Conservation (phyloP, 176 grass and related monocot species). For the Echinochloa phyllopogon region DNA sequence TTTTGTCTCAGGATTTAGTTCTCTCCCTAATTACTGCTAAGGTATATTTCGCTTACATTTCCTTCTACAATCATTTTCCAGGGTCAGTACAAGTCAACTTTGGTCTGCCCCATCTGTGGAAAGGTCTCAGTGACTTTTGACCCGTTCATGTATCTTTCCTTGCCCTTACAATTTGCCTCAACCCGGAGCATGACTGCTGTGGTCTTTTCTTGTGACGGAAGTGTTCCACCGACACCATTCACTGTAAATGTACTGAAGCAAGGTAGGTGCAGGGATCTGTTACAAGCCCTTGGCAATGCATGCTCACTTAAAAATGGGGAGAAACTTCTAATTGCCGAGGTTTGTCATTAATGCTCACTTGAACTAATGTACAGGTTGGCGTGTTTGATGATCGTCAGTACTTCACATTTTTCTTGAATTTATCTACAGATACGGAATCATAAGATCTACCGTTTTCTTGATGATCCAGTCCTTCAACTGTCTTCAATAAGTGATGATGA, state of each 20-base stretch:
- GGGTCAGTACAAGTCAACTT: constrained; percentile 99
- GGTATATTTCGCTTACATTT: constrained; percentile 15
- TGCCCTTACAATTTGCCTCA: constrained; percentile 93
- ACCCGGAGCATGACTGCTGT: constrained; percentile 71
- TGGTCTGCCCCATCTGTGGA: constrained; percentile 92
- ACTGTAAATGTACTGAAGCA: constrained; percentile 98
- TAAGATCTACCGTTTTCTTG: constrained; percentile 78
- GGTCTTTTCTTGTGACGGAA: constrained; percentile 80
- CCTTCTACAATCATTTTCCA: constrained; percentile 46
- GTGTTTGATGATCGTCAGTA: constrained; percentile 35
- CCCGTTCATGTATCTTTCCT: constrained; percentile 99
- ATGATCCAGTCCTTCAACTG: constrained; percentile 81
- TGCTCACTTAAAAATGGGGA: constrained; percentile 84
- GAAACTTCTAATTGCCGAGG: constrained; percentile 94
- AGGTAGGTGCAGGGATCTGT: constrained; percentile 83
- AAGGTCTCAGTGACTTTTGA: constrained; percentile 99
- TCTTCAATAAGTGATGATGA: constrained; percentile 94
- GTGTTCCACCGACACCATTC: constrained; percentile 64
- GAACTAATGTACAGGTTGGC: constrained; percentile 28
- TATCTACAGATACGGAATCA: constrained; percentile 79
- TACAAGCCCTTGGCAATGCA: constrained; percentile 77
- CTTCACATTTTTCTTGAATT: constrained; percentile 40
- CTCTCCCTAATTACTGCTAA: constrained; percentile 31
- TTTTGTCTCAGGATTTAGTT: not conserved
- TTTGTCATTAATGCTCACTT: constrained; percentile 46